Conservation (phyloP, 192 early-diverging fungal species). For the Umbelopsis isabellina region DNA sequence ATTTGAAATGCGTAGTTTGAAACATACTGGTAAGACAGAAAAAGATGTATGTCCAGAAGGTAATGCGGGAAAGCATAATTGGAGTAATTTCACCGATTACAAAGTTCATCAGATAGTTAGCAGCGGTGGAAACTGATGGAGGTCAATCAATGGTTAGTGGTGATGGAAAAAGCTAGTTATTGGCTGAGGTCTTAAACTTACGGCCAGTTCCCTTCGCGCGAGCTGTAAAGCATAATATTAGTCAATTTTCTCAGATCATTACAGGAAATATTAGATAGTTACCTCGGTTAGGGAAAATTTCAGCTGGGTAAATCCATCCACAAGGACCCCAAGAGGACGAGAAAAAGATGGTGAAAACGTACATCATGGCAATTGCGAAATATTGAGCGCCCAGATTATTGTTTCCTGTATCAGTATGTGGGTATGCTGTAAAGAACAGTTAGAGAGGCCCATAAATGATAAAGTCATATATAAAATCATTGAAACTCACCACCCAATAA, state of each 20-base stretch:
- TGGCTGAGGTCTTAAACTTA: too few relatives aligned
- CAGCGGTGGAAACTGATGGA: slow-evolving; percentile 55
- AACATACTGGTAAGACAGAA: slow-evolving; percentile 64
- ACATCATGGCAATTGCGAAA: slow-evolving; percentile 21
- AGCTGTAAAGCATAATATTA: slow-evolving; percentile 44
- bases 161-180: too few relatives aligned
- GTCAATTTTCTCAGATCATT: slow-evolving; percentile 55
- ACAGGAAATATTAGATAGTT: not conserved
- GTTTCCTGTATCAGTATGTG: slow-evolving; percentile 12
- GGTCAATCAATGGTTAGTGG: not conserved
- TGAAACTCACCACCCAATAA: slow-evolving; percentile 40
- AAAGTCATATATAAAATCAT: too few relatives aligned
- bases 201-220: slow-evolving; percentile 41
- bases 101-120: slow-evolving; percentile 86
- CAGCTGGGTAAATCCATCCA: slow-evolving; percentile 85
- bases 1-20: slow-evolving; percentile 17
- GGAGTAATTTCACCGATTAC: slow-evolving; percentile 73
- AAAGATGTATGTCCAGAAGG: slow-evolving; percentile 69
- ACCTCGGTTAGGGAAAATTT: slow-evolving; percentile 82
- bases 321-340: slow-evolving; percentile 84
- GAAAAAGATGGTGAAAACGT: slow-evolving; percentile 24
- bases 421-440: slow-evolving; percentile 30
- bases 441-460: too few relatives aligned
- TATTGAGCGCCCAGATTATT: slow-evolving; percentile 15
- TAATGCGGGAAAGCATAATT: slow-evolving; percentile 65